Evolutionary conservation across 2,329 filamentous ascomycete genomes (phyloP).

Genomic region (Colletotrichum liriopes): DNA sequence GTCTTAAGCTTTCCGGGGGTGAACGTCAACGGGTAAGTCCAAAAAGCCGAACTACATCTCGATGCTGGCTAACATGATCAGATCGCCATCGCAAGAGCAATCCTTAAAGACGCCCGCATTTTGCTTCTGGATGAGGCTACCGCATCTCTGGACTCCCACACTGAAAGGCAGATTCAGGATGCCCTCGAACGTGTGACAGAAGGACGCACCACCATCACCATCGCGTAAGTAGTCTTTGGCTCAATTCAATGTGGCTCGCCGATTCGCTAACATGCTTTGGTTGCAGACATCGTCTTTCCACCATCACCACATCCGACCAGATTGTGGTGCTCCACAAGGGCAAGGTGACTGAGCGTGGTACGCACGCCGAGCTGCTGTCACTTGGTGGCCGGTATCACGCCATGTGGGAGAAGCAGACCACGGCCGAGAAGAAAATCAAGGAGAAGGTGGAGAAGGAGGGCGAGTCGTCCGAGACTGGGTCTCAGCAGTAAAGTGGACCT

Average conservation of each 20-base stretch:
- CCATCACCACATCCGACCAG: constrained; percentile 69
- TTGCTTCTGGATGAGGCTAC: constrained; percentile 82
- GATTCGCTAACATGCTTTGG: neutral
- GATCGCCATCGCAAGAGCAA: constrained; percentile 74
- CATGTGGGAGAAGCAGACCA: constrained; percentile 69
- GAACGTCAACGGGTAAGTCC: constrained; percentile 69
- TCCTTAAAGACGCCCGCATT: constrained; percentile 79
- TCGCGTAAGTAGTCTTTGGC: constrained; percentile 56
- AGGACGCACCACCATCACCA: constrained; percentile 68
- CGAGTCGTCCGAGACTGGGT: constrained; percentile 36
- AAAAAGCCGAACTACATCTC: neutral
- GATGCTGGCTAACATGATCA: constrained; percentile 30
- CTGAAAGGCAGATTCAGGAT: constrained; percentile 71
- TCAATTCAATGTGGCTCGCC: neutral
- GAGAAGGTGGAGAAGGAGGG: constrained; percentile 40
- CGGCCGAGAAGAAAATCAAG: constrained; percentile 54
- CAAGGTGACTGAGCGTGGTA: constrained; percentile 65
- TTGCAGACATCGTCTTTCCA: constrained; percentile 69
- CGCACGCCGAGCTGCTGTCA: constrained; percentile 63
- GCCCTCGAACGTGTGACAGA: constrained; percentile 64
- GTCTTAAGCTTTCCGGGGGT: constrained; percentile 70
- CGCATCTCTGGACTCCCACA: constrained; percentile 76
- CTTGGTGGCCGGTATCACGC: constrained; percentile 63
- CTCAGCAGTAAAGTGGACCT: constrained; percentile 18
- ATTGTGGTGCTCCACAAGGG: constrained; percentile 70